phyloP scores from a whole-genome alignment of 441 rosid genomes.

The Hura crepitans region DNA sequence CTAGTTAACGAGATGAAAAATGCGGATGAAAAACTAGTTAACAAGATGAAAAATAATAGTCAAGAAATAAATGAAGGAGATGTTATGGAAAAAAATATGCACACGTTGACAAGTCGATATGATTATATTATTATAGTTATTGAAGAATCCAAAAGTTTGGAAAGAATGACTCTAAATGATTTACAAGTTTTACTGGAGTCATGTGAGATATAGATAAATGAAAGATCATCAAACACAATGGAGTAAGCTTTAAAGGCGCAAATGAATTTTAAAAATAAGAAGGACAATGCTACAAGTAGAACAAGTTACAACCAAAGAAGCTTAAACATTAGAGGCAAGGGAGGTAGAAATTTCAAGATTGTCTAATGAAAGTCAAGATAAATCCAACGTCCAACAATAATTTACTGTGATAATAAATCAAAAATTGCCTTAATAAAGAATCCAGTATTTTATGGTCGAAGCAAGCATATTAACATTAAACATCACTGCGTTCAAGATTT shows the following conservation, averaged over 20 bases:
- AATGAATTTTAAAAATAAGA: not conserved
- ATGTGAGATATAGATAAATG: slow-evolving; percentile 3
- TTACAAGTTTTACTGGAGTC: too few species aligned
- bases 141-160: not conserved
- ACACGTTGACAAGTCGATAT: not conserved
- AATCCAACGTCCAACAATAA: not conserved
- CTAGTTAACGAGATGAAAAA: too few species aligned
- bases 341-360: not conserved
- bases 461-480: too few species aligned
- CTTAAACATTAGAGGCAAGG: not conserved
- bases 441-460: too few species aligned
- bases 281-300: not conserved
- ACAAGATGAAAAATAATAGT: too few species aligned
- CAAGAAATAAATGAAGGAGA: too few species aligned
- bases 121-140: not conserved
- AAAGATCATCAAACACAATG: not conserved
- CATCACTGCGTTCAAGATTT: too few species aligned
- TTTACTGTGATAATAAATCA: too few species aligned
- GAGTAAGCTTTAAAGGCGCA: not conserved
- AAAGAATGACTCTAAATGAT: not conserved
- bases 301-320: too few species aligned
- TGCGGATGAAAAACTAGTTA: not conserved
- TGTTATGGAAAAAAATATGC: not conserved
- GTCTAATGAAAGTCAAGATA: too few species aligned
- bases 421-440: too few species aligned